Evolutionary conservation across 2,329 filamentous ascomycete species (phyloP).

Genomic region (Fusarium stilboides): DNA sequence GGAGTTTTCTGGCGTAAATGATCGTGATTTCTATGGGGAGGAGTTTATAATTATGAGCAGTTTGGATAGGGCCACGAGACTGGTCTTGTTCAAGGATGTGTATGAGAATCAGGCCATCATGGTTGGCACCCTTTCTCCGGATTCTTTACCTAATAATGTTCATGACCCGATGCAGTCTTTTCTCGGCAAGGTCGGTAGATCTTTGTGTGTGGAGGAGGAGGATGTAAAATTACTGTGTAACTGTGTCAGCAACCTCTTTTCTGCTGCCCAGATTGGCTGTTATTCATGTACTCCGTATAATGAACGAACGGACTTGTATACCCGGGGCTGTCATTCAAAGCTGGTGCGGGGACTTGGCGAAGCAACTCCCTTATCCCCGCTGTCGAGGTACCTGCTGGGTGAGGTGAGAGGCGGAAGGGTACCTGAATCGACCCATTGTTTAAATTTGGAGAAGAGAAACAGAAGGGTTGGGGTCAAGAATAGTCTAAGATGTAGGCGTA

Average conservation of each 20-base stretch:
- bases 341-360: constrained; percentile 22
- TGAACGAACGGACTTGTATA: constrained; percentile 28
- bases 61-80: neutral
- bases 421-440: constrained; percentile 20
- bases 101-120: constrained; percentile 37
- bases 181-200: constrained; percentile 43
- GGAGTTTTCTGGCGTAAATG: neutral
- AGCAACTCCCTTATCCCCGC: constrained; percentile 31
- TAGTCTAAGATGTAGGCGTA: too few species aligned
- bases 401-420: constrained; percentile 9
- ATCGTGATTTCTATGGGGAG: neutral
- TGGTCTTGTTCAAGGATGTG: neutral
- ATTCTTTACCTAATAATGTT: constrained; percentile 29
- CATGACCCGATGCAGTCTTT: constrained; percentile 33
- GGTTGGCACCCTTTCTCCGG: constrained; percentile 4
- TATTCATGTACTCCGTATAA: constrained; percentile 5
- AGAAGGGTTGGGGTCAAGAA: neutral
- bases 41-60: neutral
- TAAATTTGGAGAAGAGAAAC: constrained; percentile 38
- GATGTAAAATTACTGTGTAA: neutral
- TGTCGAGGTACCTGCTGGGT: constrained; percentile 11
- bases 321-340: constrained; percentile 12
- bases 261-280: too few species aligned
- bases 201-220: neutral
- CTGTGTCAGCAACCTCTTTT: neutral